A percentile compares a stretch with the other conserved stretches of the same genome.
phyloP scores from a whole-genome alignment of 257 asterid species.

The Leonotis leonurus region DNA sequence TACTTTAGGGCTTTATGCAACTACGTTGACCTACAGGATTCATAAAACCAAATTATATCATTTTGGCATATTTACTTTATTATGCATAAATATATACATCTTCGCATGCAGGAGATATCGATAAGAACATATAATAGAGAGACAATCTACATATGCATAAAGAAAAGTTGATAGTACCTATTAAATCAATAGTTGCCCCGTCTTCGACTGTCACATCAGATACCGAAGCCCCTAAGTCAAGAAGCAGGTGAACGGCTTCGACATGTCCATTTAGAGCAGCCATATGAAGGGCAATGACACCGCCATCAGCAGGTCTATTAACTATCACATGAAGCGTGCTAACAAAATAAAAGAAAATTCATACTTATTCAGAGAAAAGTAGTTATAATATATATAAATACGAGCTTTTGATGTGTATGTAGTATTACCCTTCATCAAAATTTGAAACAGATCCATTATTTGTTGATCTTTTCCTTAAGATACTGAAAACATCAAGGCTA shows the following conservation, averaged over 20 bases:
- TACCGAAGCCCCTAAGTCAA: conserved; percentile 77
- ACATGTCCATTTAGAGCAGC: conserved; percentile 76
- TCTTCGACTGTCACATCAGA: conserved; percentile 58
- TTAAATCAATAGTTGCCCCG: conserved; percentile 70
- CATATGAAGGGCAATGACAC: conserved; percentile 86
- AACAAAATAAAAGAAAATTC: not conserved
- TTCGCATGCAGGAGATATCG: not conserved
- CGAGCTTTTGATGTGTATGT: not conserved
- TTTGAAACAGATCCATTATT: conserved; percentile 34
- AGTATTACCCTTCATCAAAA: conserved; percentile 48
- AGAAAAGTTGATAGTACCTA: conserved; percentile 33
- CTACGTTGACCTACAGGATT: not conserved
- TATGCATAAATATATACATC: not conserved
- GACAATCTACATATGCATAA: not conserved
- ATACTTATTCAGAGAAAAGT: not conserved
- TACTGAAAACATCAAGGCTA: conserved; percentile 44
- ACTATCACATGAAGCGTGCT: conserved; percentile 61
- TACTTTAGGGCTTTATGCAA: not conserved
- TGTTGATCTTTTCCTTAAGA: conserved; percentile 34
- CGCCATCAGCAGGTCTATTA: conserved; percentile 81
- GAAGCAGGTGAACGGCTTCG: conserved; percentile 63
- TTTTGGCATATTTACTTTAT: not conserved
- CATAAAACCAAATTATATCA: too few species aligned
- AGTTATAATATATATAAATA: not conserved
- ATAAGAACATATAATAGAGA: too few species aligned